Percentiles rank a stretch among this genome's conserved stretches.
phyloP scores from a whole-genome alignment of 1,139 yeast species.

The Torulaspora pretoriensis region DNA sequence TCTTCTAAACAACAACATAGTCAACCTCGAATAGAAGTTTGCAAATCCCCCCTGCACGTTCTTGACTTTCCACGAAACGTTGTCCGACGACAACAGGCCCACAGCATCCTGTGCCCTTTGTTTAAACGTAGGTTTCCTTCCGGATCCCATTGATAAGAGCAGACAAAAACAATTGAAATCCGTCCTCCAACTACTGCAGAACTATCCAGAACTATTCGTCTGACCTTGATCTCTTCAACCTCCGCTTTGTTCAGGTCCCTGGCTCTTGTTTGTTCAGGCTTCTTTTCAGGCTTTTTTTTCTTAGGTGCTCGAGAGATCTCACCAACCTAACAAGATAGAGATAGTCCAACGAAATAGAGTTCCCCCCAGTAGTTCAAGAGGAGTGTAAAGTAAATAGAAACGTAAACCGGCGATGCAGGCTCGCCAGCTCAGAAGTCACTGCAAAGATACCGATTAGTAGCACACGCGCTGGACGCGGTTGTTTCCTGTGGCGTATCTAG shows the following conservation, averaged over 20 bases:
- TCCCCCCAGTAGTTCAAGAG: not conserved
- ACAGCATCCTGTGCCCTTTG: slow-evolving; percentile 3
- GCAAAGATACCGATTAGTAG: not conserved
- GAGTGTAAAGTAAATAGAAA: not conserved
- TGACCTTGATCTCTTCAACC: not conserved
- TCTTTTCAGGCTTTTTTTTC: not conserved
- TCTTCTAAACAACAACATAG: slow-evolving; percentile 4
- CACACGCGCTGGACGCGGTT: not conserved
- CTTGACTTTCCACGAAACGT: not conserved
- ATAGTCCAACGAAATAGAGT: not conserved
- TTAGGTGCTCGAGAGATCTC: not conserved
- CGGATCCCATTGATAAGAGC: not conserved
- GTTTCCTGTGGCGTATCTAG: not conserved
- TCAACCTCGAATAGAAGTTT: slow-evolving; percentile 3
- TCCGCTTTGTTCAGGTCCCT: not conserved
- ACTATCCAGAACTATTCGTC: not conserved
- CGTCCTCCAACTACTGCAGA: not conserved
- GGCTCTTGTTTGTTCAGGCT: no score
- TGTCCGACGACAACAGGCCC: not conserved
- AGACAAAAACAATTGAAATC: not conserved
- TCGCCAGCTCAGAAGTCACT: not conserved
- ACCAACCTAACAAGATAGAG: not conserved
- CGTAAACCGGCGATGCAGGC: no score
- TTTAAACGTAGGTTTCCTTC: slow-evolving; percentile 2
- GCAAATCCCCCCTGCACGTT: slow-evolving; percentile 1